Evolutionary conservation across 768 basidiomycete genomes (phyloP), one percentile per base, ranked within the genome.

Genomic region (Russula dissimulans): DNA sequence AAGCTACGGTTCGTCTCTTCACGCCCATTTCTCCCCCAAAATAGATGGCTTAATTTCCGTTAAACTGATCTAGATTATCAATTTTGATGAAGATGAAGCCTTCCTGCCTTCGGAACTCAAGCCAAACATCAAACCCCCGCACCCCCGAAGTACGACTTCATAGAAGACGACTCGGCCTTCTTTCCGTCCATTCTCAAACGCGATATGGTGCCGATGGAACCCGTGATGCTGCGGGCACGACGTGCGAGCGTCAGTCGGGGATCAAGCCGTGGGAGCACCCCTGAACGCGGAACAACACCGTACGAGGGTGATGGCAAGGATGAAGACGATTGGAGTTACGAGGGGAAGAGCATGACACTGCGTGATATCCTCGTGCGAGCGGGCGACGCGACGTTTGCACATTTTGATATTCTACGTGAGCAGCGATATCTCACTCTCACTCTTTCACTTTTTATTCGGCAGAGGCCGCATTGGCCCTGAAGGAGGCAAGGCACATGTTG

Each of bases 321-420:
- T 10, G 60, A 65, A n/a, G 68, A 67, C 14, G 70, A 72, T 38
- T 66, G 57, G n/a, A 69, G 70, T 48, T 70, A 72, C 39, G 80
- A 79, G 59, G 74, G 67, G 14, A 71, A 71, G 6, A 81, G 80
- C 64, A 75, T 80, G 74, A 79, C 78, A 22, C 70, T 81, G 34
- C 74, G 74, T 11, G 79, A 80, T 62, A 75, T 81, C 32, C 65
- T 81, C 55, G 64, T 78, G 58, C 70, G 65, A 54, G 72, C 75
- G 10, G 67, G 61, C 29, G 77, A 77, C 53, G 70, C 71, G 12
- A 70, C 71, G 29, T 61, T 61, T 53, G 60, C 45, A 14, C 70
- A 73, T 26, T 74, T 75, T 63, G 75, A 75, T 57, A 66, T 79
- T 22, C 65, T 79, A 22, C 74, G 73, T 72, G 57, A 56, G 72